Evolutionary conservation across 1,139 yeast genomes (phyloP).

Genomic region (Waltiozyma sp.): DNA sequence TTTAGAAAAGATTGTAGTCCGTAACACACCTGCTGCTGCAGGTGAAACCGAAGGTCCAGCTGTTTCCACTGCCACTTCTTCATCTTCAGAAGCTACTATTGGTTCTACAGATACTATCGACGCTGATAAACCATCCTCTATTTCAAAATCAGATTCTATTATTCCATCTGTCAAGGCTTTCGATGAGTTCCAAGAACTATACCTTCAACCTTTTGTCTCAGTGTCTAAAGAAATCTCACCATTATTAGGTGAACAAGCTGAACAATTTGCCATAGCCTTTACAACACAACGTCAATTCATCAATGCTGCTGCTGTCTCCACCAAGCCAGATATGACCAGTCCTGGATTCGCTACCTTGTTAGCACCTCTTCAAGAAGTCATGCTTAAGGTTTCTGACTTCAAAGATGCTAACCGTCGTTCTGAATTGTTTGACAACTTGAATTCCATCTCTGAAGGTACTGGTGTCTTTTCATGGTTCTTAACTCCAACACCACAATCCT

Average conservation of each 20-base stretch:
- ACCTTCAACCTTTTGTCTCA: constrained; percentile 49
- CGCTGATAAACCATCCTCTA: constrained; percentile 9
- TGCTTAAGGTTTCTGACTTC: constrained; percentile 45
- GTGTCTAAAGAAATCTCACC: constrained; percentile 53
- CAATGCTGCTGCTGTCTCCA: constrained; percentile 44
- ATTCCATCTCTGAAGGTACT: constrained; percentile 79
- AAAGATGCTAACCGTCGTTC: constrained; percentile 72
- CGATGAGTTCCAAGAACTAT: constrained; percentile 39
- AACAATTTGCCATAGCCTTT: constrained; percentile 48
- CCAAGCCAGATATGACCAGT: constrained; percentile 52
- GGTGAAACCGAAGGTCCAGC: constrained; percentile 2
- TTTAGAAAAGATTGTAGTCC: constrained; percentile 15
- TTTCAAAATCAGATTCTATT: constrained; percentile 14
- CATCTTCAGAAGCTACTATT: no score
- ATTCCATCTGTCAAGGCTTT: constrained; percentile 42
- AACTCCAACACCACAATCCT: constrained; percentile 53
- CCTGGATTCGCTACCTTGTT: constrained; percentile 47
- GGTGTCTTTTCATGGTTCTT: constrained; percentile 90
- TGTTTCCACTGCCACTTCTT: background rate
- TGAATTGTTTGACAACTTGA: constrained; percentile 56
- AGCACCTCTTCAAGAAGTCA: constrained; percentile 54
- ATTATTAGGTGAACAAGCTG: constrained; percentile 49
- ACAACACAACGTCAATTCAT: constrained; percentile 44
- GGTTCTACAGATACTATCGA: background rate
- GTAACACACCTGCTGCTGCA: constrained; percentile 6